Base-by-base conservation (phyloP, 2,329 filamentous ascomycete species). In the Pseudocercospora eumusae region DNA sequence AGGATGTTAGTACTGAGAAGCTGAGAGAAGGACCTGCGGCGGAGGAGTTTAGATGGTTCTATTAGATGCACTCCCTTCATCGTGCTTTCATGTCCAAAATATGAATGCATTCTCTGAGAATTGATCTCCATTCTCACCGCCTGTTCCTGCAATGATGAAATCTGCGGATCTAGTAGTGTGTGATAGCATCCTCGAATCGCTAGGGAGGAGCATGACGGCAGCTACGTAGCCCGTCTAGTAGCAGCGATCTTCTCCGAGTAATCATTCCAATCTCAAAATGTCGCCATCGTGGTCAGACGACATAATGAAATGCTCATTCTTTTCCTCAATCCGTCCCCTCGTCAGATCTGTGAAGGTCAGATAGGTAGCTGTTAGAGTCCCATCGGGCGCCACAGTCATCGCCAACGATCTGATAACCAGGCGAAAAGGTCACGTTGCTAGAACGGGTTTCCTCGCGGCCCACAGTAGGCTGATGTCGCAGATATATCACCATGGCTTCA, bases 31-130 rank as follows among this genome's bases (percentile, higher is more conserved):
- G 79, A 3, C 80, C 79, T 13, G 71, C 66, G 54, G 75, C 69
- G 56, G 69, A 71, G 8, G 78, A 80, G 21, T 82, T 81, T 60
- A 74, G 79, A 62, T 82, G 79, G 80, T 71, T 75, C 49, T 74
- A 71, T 49, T 75, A 63, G 23, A 25, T 25, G 23, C 23, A 25
- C 23, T 25, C 23, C 23, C 23, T 25, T 3, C 23, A 25, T 25
- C 23, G 6, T 25, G 23, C 6, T 25, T 25, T 6, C 23, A 25
- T 25, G 23, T 25, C 23, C 23, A 3, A 25, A 25, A 31, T 5
- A 31, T 9, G 2, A 31, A 31, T 8, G 28, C 10, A 8, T 31
- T 31, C 28, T 31, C 10, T 3, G 7, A 9, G 28, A 5, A 31
- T 31, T 3, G 7, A 31, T 31, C 7, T 31, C 28, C 28, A 31